Evolutionary conservation across 768 basidiomycete species (phyloP), one percentile per base, ranked within the genome.

Genomic region (Tulasnella calospora): DNA sequence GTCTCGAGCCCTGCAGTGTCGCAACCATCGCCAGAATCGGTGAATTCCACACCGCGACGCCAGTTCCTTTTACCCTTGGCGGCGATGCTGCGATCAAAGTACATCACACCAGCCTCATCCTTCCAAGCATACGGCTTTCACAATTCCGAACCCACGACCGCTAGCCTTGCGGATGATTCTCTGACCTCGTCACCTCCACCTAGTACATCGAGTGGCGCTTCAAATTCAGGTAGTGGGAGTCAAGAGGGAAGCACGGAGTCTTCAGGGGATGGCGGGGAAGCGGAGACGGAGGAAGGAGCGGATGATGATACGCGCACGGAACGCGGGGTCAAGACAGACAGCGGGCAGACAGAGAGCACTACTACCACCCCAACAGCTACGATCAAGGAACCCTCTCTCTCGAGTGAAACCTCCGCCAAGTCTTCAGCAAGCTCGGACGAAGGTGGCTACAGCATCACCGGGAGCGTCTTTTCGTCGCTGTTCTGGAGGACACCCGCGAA

Each of bases 11-110:
- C 44, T 46, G 36, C 71, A 6, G 12, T 35, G 61, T 33, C 61
- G n/a, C 71, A 72, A 72, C 71, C 23, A 6, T 15, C 44, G 71
- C n/a, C 36, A 41, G 36, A 27, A 46, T 40, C 71, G 33, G 38
- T 30, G 77, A 71, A 78, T 41, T 44, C 69, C 3, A 78, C 77
- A 27, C 77, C 77, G 27, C 77, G 77, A 21, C 70, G 77, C 36
- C 77, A 78, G 70, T 78, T 78, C 69, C 71, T 78, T 46, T 78
- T 70, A 13, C 77, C 77, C 44, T 57, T 78, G 19, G 69, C 77
- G 40, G 69, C 77, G 3, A 72, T 78, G 69, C 70, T 78, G 44
- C 67, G 70, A 71, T 71, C 57, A 38, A 76, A 76, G 35, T 76
- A 76, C 44, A 67, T 67, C 61, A 72, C 47, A 38, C 77, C 35